Evolutionary conservation across 176 grass and related monocot species (phyloP).

Genomic region (Pharus latifolius): DNA sequence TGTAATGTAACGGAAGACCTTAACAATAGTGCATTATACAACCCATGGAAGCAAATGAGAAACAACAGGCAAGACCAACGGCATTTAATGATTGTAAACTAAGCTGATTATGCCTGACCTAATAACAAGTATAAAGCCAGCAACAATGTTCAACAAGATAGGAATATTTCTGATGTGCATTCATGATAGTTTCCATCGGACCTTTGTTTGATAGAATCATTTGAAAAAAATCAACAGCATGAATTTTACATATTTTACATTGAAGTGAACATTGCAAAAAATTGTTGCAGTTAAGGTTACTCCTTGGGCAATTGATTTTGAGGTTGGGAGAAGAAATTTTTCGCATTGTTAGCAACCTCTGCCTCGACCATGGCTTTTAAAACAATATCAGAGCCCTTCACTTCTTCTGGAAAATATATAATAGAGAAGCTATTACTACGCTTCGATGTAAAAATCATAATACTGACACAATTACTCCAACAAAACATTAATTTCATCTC

Average conservation of each 20-base stretch:
- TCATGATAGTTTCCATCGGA: no score
- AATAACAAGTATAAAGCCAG: no score
- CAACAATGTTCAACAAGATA: no score
- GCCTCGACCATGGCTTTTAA: slow-evolving; percentile 81
- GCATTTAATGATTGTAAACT: no score
- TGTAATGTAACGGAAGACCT: no score
- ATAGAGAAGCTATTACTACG: not conserved
- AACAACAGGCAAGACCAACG: not conserved
- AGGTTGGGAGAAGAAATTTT: slow-evolving; percentile 50
- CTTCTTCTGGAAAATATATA: slow-evolving; percentile 36
- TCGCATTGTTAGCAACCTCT: slow-evolving; percentile 69
- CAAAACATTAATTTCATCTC: no score
- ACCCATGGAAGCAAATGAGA: not conserved
- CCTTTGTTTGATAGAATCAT: no score
- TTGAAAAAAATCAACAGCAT: no score
- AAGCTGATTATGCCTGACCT: no score
- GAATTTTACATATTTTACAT: no score
- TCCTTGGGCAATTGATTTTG: slow-evolving; percentile 35
- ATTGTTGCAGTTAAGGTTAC: not conserved
- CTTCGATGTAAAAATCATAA: not conserved
- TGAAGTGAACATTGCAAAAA: no score
- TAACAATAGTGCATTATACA: not conserved
- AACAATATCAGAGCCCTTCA: slow-evolving; percentile 61
- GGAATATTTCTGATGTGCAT: no score
- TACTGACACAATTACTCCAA: not conserved